These are phyloP conservation scores for Oryza longistaminata DNA, from an alignment of 176 grass and related monocot genomes.

Conservation along the genomic window DNA sequence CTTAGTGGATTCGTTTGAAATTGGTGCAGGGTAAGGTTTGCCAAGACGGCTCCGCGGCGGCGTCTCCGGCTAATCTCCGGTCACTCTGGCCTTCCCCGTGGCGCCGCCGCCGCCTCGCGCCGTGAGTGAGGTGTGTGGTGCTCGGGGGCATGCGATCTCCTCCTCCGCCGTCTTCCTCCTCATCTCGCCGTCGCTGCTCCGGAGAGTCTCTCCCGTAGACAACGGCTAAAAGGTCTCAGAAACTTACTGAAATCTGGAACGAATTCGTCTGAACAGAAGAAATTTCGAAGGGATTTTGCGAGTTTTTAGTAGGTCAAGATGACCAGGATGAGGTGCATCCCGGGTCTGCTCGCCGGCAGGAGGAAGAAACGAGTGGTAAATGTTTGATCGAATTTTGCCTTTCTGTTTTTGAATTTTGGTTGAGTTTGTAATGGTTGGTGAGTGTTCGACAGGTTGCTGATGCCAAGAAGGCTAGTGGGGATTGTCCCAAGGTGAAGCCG, in stretches of 20 bases:
- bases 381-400: background rate
- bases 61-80: slow-evolving; percentile 33
- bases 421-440: background rate
- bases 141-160: slow-evolving; percentile 37
- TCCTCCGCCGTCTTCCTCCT: slow-evolving; percentile 15
- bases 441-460: slow-evolving; percentile 41
- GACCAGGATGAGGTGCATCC: slow-evolving; percentile 80
- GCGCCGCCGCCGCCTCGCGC: slow-evolving; percentile 32
- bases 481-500: slow-evolving; percentile 50
- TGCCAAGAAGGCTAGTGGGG: slow-evolving; percentile 37
- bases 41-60: slow-evolving; percentile 49
- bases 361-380: slow-evolving; percentile 65
- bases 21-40: slow-evolving; percentile 37
- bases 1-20: background rate
- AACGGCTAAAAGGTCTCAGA: slow-evolving; percentile 57
- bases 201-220: slow-evolving; percentile 62
- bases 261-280: background rate
- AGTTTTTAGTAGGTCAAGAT: slow-evolving; percentile 29
- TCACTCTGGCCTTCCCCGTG: slow-evolving; percentile 80
- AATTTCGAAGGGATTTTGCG: background rate
- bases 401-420: background rate
- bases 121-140: slow-evolving; percentile 67
- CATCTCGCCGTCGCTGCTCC: slow-evolving; percentile 41
- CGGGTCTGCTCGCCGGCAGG: slow-evolving; percentile 53
- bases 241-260: background rate